Base-by-base conservation (phyloP, 2,329 filamentous ascomycete genomes). In the Diplodia intermedia region DNA sequence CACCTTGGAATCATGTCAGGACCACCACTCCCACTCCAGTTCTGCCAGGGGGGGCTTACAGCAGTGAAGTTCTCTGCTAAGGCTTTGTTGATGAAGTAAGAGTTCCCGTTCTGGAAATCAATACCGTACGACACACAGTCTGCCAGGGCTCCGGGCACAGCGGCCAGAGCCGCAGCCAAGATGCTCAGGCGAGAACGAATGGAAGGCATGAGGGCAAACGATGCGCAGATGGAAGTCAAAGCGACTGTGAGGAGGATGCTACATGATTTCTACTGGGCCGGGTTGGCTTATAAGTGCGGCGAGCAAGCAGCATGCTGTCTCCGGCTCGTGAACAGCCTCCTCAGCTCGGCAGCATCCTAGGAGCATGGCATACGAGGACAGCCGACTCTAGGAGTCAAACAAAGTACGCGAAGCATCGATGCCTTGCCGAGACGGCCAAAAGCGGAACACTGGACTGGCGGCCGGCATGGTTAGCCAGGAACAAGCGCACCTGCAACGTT, bases 11-110 rank as follows among this genome's bases (percentile, higher is more conserved):
- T 9, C 1, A 63, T n/a, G 55, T 43, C 23, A 43, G 36, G n/a
- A 53, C 23, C 11, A 8, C 15, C 11, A 12, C 23, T 53, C 14
- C 23, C 12, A 7, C 20, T 53, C 12, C 2, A 8, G 36, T 4
- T 38, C 36, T 12, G 36, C 3, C 36, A 12, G 11, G 8, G 11
- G 23, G 52, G 11, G 11, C 47, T 38, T 63, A 63, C 60, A 38
- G 66, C 79, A 20, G 80, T 82, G 70, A 83, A 84, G 5, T 72
- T 71, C 2, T 81, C 80, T 3, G 72, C 73, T 0, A 80, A 82
- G 18, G 75, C 71, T 11, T 76, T 76, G 71, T 83, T 82, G 71
- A 83, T 82, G 72, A 83, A 84, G 73, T 83, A 84, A 20, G 73
- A 70, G 2, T 77, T 77, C 43, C 79, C 80, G 70, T 80, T 77